phyloP scores from a whole-genome alignment of 768 basidiomycete species.

The Collybiopsis confluens region DNA sequence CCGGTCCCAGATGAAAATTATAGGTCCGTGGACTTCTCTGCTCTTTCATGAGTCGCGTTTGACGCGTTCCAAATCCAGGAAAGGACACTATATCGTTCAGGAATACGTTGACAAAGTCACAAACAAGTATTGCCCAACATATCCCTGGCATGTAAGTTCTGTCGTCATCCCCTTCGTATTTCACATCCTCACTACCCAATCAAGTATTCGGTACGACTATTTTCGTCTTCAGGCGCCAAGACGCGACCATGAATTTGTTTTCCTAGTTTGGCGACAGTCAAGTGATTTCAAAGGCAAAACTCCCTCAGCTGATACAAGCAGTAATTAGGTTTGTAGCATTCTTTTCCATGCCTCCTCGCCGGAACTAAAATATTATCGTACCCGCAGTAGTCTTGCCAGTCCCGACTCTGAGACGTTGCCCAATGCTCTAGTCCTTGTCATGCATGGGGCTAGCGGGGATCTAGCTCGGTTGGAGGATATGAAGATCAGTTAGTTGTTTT shows the following conservation, averaged over 20 bases:
- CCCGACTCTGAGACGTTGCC: slow-evolving; percentile 72
- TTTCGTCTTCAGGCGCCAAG: not conserved
- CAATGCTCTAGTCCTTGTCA: slow-evolving; percentile 71
- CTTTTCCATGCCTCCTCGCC: not conserved
- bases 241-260: slow-evolving; percentile 5
- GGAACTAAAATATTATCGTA: not conserved
- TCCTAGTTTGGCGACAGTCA: slow-evolving; percentile 76
- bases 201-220: slow-evolving; percentile 60
- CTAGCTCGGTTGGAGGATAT: slow-evolving; percentile 69
- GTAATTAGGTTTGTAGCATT: slow-evolving; percentile 52
- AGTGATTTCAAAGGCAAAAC: slow-evolving; percentile 57
- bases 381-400: slow-evolving; percentile 59
- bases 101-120: slow-evolving; percentile 64
- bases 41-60: slow-evolving; percentile 9
- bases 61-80: slow-evolving; percentile 34
- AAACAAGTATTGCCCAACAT: slow-evolving; percentile 60
- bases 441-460: slow-evolving; percentile 51
- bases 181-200: slow-evolving; percentile 10
- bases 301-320: slow-evolving; percentile 70
- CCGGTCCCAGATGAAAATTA: slow-evolving; percentile 74
- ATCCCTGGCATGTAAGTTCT: slow-evolving; percentile 66
- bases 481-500: slow-evolving; percentile 63
- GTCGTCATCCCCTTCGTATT: slow-evolving; percentile 10
- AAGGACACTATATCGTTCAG: slow-evolving; percentile 70
- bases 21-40: slow-evolving; percentile 40